Percentiles rank a stretch among this genome's conserved stretches.
Evolutionary conservation across 2,329 filamentous ascomycete species (phyloP).

Genomic region (Venturiaceae sp.): DNA sequence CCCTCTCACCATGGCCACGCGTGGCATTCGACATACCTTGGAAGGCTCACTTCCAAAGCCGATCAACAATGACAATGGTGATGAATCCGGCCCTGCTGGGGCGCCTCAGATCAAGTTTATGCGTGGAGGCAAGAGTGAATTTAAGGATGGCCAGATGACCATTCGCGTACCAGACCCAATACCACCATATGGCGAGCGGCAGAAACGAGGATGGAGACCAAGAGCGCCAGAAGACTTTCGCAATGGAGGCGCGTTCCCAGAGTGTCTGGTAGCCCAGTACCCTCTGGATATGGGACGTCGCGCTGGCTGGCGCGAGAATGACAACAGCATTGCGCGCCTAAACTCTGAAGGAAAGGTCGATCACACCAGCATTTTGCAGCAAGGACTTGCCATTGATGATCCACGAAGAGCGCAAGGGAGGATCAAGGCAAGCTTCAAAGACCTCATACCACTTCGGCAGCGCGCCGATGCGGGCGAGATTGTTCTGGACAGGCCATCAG

Average conservation of each 20-base stretch:
- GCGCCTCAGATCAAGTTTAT: not conserved
- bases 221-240: constrained; percentile 84
- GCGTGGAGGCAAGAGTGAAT: not conserved
- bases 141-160: not conserved
- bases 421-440: constrained; percentile 93
- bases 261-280: constrained; percentile 89
- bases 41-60: not conserved
- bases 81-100: not conserved
- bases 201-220: constrained; percentile 86
- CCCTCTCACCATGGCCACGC: not conserved
- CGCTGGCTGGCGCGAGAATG: constrained; percentile 45
- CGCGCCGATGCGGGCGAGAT: constrained; percentile 89
- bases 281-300: constrained; percentile 92
- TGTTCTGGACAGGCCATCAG: constrained; percentile 71
- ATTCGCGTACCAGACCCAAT: not conserved
- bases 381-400: constrained; percentile 52
- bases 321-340: constrained; percentile 41
- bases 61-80: not conserved
- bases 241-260: constrained; percentile 92
- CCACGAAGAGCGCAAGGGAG: constrained; percentile 49
- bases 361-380: constrained; percentile 63
- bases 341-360: constrained; percentile 57
- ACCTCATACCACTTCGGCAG: constrained; percentile 87
- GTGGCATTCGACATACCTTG: not conserved
- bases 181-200: constrained; percentile 58